Evolutionary conservation across 352 stramenopile species (phyloP).

Genomic region (Globisporangium takayamanum): DNA sequence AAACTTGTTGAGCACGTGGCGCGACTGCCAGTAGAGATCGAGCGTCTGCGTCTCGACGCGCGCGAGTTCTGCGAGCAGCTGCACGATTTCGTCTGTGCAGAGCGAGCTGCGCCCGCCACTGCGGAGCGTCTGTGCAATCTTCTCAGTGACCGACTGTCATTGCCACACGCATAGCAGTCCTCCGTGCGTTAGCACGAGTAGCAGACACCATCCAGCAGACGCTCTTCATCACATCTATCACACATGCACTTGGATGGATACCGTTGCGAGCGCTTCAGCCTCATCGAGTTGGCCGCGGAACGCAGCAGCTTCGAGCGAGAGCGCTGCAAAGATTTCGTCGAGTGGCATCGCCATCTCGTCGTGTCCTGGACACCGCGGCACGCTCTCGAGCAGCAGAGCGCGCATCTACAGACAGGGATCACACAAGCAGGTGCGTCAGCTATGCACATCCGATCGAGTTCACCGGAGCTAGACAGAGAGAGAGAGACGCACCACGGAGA

Average conservation of each 20-base stretch:
- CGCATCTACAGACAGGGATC: constrained; percentile 32
- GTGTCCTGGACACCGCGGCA: constrained; percentile 6
- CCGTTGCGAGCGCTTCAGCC: constrained; percentile 6
- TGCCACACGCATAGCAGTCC: not conserved
- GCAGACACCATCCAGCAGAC: not conserved
- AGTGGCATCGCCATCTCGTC: constrained; percentile 16
- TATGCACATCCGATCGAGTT: not conserved
- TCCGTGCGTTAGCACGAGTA: too few species aligned
- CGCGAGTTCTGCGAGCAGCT: constrained; percentile 31
- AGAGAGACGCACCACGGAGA: constrained; percentile 42
- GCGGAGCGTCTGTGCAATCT: constrained; percentile 20
- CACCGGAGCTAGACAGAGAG: not conserved
- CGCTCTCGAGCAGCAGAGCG: constrained; percentile 26
- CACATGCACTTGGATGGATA: not conserved
- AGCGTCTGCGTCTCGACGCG: constrained; percentile 38
- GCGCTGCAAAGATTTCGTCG: constrained; percentile 12
- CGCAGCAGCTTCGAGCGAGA: constrained; percentile 13
- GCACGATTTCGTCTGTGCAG: constrained; percentile 46
- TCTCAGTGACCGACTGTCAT: constrained; percentile 29
- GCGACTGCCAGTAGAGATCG: constrained; percentile 48
- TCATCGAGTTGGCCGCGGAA: constrained; percentile 6
- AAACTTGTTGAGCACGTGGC: constrained; percentile 32
- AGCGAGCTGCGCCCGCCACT: constrained; percentile 19
- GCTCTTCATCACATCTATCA: not conserved
- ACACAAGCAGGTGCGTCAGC: not conserved